Percentiles rank a stretch among this genome's conserved stretches.
Conservation (phyloP, 345 rosid species). For the Psidium friedrichsthalianum region DNA sequence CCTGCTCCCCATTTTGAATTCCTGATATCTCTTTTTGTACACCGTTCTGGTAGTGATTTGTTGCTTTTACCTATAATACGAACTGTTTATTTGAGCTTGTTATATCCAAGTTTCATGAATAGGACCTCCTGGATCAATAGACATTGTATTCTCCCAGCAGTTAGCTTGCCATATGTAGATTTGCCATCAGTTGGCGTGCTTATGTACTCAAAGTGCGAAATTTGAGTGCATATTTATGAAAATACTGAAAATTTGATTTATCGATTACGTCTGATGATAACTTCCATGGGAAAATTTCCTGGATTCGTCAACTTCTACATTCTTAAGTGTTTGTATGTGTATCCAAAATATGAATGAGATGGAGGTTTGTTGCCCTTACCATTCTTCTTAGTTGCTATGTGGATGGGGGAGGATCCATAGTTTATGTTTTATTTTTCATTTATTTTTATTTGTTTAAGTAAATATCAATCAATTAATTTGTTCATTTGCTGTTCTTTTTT, state of each 20-base stretch:
- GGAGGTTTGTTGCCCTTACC: neutral
- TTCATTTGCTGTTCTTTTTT: neutral
- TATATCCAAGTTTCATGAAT: neutral
- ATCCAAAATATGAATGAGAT: neutral
- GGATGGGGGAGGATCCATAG: neutral
- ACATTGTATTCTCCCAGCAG: neutral
- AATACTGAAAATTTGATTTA: neutral
- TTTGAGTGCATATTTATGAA: neutral
- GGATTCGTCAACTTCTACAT: neutral
- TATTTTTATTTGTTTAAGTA: neutral
- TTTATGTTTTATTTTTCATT: neutral
- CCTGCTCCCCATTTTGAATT: neutral
- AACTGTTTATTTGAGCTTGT: neutral
- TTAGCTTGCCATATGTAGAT: neutral
- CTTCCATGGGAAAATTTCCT: neutral
- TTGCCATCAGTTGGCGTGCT: neutral
- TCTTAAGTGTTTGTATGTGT: neutral
- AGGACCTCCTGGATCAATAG: neutral
- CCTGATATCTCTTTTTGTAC: neutral
- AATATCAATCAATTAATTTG: neutral
- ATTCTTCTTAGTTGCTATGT: neutral
- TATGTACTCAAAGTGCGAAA: neutral
- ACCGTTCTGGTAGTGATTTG: neutral
- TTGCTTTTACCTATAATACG: neutral
- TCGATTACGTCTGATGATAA: neutral